Conservation (phyloP, 192 early-diverging fungal genomes). For the Haplosporangium gracile region DNA sequence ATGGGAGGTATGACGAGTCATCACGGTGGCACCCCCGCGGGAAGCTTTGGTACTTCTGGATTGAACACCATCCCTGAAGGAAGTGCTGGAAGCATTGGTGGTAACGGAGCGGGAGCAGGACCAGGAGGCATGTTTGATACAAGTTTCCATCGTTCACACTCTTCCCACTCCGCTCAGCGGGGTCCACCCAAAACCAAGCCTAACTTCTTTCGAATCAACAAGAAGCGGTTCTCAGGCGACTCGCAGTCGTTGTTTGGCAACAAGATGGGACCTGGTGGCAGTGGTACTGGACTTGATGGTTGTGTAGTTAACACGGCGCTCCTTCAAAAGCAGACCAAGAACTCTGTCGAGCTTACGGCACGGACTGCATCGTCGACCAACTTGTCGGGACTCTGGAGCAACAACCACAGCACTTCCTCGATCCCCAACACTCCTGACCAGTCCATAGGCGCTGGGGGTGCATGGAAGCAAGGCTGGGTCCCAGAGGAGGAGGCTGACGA, state of each 20-base stretch:
- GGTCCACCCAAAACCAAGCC: conserved; percentile 29
- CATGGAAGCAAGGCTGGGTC: conserved; percentile 54
- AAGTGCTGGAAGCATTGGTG: background rate
- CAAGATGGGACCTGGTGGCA: conserved; percentile 27
- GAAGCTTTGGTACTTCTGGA: conserved; percentile 35
- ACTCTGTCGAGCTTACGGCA: conserved; percentile 40
- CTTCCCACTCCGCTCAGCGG: conserved; percentile 1
- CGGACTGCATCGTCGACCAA: conserved; percentile 37
- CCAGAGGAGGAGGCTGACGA: conserved; percentile 48
- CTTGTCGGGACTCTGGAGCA: conserved; percentile 18
- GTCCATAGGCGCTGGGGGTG: background rate
- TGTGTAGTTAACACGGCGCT: conserved; percentile 53
- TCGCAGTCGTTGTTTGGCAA: conserved; percentile 31
- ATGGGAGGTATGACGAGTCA: conserved; percentile 18
- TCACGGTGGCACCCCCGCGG: conserved; percentile 35
- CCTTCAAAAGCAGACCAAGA: conserved; percentile 26
- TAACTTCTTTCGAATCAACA: conserved; percentile 47
- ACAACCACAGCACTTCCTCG: conserved; percentile 3
- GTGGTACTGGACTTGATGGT: conserved; percentile 7
- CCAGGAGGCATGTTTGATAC: conserved; percentile 8
- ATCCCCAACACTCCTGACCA: conserved; percentile 15
- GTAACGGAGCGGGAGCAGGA: conserved; percentile 11
- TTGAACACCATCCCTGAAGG: conserved; percentile 38
- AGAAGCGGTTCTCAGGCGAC: conserved; percentile 51
- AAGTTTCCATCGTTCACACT: conserved; percentile 33